Evolutionary conservation across 2,329 filamentous ascomycete genomes (phyloP), one percentile per base, ranked within the genome.

Genomic region (Colletotrichum truncatum): DNA sequence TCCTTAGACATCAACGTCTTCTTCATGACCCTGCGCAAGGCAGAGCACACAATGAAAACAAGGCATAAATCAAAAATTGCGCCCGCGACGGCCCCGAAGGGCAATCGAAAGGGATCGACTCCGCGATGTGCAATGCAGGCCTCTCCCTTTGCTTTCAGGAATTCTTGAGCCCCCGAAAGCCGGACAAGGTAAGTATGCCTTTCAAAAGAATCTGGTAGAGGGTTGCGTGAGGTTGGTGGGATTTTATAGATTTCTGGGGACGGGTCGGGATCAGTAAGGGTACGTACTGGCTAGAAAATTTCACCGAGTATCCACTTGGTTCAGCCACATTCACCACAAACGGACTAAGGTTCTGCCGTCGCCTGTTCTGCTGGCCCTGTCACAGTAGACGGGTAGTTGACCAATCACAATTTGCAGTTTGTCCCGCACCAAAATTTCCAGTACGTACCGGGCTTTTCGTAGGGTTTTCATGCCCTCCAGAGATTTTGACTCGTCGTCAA

Each of bases 131-230:
- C 82, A 82, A 84, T 85, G 82, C 81, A 84, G 82, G 80, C 77
- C 76, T 77, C 74, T 78, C 77, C 70, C 71, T 73, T 77, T 82
- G 77, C 75, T 70, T 70, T 61, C 71, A 71, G 73, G 75, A 69
- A 73, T 78, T 80, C 78, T 68, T 84, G 82, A 84, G 74, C 81
- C 72, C 73, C 74, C 73, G 68, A 69, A 66, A 71, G 73, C 77
- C 74, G 74, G 76, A 77, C 76, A 84, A 84, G 81, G 80, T 83
- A 84, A 84, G 82, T 84, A 84, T 84, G 79, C 80, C 28, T 45
- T 48, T 14, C 4, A 43, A 48, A 54, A 38, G 16, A 0, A 4
- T n/a, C 6, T 21, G 4, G 18, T 4, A 11, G 26, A 7, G 25
- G 12, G 18, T 16, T 0, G 48, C n/a, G 48, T 10, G 34, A 11